Evolutionary conservation across 768 basidiomycete genomes (phyloP).

Genomic region (Boletellus emodensis): DNA sequence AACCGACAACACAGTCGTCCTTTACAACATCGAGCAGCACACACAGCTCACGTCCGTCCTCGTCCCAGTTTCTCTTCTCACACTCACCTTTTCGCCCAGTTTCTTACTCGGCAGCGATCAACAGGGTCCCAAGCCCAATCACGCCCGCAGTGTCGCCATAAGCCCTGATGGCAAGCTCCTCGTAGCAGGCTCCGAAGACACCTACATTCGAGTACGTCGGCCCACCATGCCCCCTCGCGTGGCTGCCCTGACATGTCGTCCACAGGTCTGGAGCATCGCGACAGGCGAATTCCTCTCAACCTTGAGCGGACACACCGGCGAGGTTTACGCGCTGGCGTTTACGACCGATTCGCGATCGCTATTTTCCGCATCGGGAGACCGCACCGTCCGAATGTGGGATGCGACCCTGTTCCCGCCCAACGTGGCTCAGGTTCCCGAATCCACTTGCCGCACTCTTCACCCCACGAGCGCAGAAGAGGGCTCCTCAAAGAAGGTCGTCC

Average conservation of each 20-base stretch:
- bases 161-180: slow-evolving; percentile 31
- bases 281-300: slow-evolving; percentile 27
- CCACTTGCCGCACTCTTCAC: slow-evolving; percentile 17
- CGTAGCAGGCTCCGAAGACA: slow-evolving; percentile 34
- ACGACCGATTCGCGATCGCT: slow-evolving; percentile 32
- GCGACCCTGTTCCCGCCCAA: slow-evolving; percentile 22
- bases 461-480: slow-evolving; percentile 14
- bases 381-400: slow-evolving; percentile 35
- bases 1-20: slow-evolving; percentile 28
- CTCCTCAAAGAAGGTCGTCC: slow-evolving; percentile 22
- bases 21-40: slow-evolving; percentile 26
- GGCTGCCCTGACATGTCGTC: slow-evolving; percentile 2
- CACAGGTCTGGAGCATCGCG: slow-evolving; percentile 26
- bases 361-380: slow-evolving; percentile 36
- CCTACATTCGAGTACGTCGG: slow-evolving; percentile 29
- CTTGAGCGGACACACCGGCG: slow-evolving; percentile 31
- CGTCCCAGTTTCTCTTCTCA: not conserved
- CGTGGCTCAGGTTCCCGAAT: slow-evolving; percentile 17
- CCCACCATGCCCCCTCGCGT: not conserved
- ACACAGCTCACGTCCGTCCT: slow-evolving; percentile 27
- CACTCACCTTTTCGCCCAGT: slow-evolving; percentile 7
- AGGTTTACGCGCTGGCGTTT: slow-evolving; percentile 36
- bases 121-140: slow-evolving; percentile 20
- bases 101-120: slow-evolving; percentile 28
- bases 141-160: slow-evolving; percentile 31